Base-by-base conservation (phyloP, 345 rosid species). In the Hypericum perforatum region DNA sequence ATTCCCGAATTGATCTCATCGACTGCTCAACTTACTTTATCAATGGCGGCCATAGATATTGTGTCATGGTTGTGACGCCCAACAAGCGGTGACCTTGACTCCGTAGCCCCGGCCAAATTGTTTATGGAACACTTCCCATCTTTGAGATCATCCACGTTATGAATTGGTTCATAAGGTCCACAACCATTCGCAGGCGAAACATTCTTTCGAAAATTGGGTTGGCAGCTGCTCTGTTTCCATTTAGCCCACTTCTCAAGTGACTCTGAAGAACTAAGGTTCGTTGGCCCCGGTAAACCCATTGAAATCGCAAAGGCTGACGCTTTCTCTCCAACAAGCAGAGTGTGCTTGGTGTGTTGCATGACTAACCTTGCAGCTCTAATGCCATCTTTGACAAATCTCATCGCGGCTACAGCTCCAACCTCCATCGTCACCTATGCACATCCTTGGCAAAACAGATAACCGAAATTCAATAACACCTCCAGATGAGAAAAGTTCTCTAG, bases 391-490 rank as follows among this genome's bases (percentile, higher is more conserved):
- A 91, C 88, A 65, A 71, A 81, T 49, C 92, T 81, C 98, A 91
- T 91, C 41, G 86, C 96, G 73, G 92, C 98, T 63, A 91, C 89
- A 53, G 98, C 98, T 67, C 98, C 98, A 55, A 82, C 95, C 77
- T 87, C 98, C 98, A 91, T 91, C 5, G 95, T 91, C 43, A 76
- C 88, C 98, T 87, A 79, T 8, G 64, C 65, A 71, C 48, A 49
- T 70, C 73, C 85, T 84, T 78, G 65, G 65, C 75, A 52, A 76
- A 45, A 59, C 29, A 42, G 44, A 62, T 51, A 41, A 43, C 16
- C 45, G 32, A 61, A 60, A 22, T 7, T 3, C 52, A 48, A 37
- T 32, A 59, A 39, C 10, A 44, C n/a, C 32, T 37, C 45, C 54
- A 57, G 39, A 56, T 9, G 12, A 40, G 29, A 45, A 11, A 22